These are phyloP conservation scores for Quaeritorhiza haematococci DNA, from an alignment of 371 early-diverging fungal species.

Conservation along the genomic window DNA sequence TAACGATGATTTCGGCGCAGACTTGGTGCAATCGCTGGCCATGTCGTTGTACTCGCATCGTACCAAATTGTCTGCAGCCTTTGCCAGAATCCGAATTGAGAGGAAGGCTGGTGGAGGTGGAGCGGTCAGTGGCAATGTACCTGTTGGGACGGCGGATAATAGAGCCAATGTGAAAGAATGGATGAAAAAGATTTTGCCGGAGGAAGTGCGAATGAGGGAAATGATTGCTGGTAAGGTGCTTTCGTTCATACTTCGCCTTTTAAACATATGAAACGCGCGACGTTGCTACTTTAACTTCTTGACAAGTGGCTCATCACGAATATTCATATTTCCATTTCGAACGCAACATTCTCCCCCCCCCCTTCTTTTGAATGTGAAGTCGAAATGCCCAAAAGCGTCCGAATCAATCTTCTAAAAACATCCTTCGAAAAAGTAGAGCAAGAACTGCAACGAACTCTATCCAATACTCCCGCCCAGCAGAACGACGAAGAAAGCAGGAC, in stretches of 20 bases:
- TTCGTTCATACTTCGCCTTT: background rate
- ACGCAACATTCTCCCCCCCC: background rate
- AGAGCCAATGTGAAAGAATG: constrained; percentile 30
- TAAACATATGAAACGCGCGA: background rate
- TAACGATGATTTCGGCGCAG: too few species aligned
- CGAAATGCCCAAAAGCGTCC: constrained; percentile 56
- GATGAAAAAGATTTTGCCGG: constrained; percentile 41
- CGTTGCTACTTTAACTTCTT: background rate
- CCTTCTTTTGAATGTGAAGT: constrained; percentile 33
- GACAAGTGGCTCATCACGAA: constrained; percentile 7
- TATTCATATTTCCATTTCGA: too few species aligned
- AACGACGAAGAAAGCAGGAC: too few species aligned
- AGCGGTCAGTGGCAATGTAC: background rate
- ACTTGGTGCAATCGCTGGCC: too few species aligned
- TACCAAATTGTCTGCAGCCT: constrained; percentile 39
- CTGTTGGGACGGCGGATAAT: too few species aligned
- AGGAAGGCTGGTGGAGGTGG: constrained; percentile 30
- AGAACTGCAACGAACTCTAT: too few species aligned
- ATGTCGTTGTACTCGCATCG: background rate
- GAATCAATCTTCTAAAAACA: constrained; percentile 69
- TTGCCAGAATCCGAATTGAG: constrained; percentile 42
- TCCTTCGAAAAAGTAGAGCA: too few species aligned
- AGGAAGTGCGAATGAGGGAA: constrained; percentile 37
- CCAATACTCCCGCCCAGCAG: too few species aligned
- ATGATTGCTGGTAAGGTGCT: constrained; percentile 39